Evolutionary conservation across 345 rosid species (phyloP), one percentile per base, ranked within the genome.

Genomic region (Reutealis trisperma): DNA sequence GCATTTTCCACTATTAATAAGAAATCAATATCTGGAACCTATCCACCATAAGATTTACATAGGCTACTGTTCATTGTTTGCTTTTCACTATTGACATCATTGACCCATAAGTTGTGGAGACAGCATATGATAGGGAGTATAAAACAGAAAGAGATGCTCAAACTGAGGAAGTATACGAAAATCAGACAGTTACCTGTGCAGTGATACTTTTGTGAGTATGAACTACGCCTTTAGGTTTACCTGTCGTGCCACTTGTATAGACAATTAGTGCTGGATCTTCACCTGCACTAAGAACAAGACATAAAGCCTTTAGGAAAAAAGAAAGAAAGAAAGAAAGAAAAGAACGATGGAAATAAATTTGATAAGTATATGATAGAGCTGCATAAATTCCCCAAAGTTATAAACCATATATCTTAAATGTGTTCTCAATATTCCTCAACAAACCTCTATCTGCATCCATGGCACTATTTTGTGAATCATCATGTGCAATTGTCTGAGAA

Each of bases 231-330:
- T 96, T 96, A n/a, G 99, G 99, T 83, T 89, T 96, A 71, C 99
- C 98, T 16, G 99, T 96, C 74, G 99, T 96, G 73, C 99, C 99
- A 85, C 99, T 96, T 5, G 99, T 96, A 81, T 96, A 96, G 67
- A 93, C 81, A 71, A 96, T 86, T 78, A 96, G 83, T 37, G 99
- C 98, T 63, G 99, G 99, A 77, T 92, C 83, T 64, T 89, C 91
- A 82, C 79, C 97, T 92, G 84, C 72, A 81, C 25, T 79, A 83
- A 47, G 45, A 52, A 72, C 85, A 84, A 71, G 77, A 44, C 61
- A 79, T 44, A 41, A 70, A 55, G n/a, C 19, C 13, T 25, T 51
- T 18, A 14, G 14, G 14, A 52, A 5, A 54, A 5, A 54, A 54
- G 15, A 54, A 2, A 15, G 55, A 51, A 1, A 27, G 30, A 27